Evolutionary conservation across 257 asterid species (phyloP).

Genomic region (Thymus mandschuricus): DNA sequence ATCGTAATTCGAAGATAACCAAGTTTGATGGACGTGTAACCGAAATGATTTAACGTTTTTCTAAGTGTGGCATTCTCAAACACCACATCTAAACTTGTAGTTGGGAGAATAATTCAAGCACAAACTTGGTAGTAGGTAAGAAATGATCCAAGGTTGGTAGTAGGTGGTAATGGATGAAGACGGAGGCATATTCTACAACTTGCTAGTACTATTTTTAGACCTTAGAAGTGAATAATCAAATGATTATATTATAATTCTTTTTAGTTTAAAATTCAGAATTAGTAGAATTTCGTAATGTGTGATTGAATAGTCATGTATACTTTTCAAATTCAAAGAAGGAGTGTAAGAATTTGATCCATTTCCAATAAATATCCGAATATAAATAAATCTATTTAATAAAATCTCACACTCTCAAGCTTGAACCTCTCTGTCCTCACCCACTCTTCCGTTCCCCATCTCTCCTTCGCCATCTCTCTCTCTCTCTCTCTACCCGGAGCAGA

Average conservation of each 20-base stretch:
- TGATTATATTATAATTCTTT: too few species aligned
- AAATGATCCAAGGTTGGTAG: not conserved
- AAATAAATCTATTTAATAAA: not conserved
- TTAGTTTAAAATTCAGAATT: too few species aligned
- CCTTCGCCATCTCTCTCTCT: not conserved
- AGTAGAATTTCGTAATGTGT: too few species aligned
- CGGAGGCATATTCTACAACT: not conserved
- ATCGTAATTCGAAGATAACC: not conserved
- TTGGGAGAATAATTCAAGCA: not conserved
- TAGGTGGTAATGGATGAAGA: not conserved
- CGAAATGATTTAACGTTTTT: not conserved
- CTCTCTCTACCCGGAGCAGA: not conserved
- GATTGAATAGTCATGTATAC: too few species aligned
- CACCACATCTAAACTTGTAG: not conserved
- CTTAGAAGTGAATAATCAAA: too few species aligned
- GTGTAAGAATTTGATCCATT: not conserved
- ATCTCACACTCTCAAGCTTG: not conserved
- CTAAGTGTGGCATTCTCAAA: not conserved
- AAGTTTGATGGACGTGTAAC: not conserved
- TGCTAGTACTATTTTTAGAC: too few species aligned
- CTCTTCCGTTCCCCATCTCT: not conserved
- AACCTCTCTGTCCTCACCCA: not conserved
- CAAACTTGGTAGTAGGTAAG: not conserved
- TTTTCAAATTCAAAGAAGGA: not conserved
- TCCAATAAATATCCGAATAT: not conserved